A percentile compares a stretch with the other conserved stretches of the same genome.
Evolutionary conservation across 345 rosid species (phyloP).

Genomic region (Clausena lansium): DNA sequence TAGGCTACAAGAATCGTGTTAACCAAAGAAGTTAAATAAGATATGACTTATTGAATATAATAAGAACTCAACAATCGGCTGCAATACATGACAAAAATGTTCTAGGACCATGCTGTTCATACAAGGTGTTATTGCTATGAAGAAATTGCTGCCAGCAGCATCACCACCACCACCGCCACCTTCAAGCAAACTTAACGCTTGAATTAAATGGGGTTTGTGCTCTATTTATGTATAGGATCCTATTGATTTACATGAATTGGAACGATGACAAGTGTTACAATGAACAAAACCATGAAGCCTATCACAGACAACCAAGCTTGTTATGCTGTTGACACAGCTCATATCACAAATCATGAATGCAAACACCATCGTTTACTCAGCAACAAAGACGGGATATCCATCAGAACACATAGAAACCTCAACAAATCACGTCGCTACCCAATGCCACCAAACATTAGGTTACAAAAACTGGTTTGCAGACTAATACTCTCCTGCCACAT

Average conservation of each 20-base stretch:
- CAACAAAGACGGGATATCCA: neutral
- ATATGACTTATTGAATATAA: neutral
- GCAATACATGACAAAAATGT: neutral
- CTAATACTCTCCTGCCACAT: neutral
- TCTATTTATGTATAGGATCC: neutral
- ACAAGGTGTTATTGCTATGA: neutral
- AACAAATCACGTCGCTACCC: neutral
- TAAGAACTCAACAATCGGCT: neutral
- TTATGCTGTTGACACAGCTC: neutral
- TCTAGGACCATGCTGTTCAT: neutral
- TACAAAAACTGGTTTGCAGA: neutral
- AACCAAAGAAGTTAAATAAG: too few species aligned
- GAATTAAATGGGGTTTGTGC: neutral
- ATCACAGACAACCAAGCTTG: neutral
- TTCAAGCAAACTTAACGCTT: neutral
- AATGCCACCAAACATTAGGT: slow-evolving; percentile 4
- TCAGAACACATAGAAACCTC: neutral
- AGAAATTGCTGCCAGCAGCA: neutral
- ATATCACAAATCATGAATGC: neutral
- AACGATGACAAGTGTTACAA: neutral
- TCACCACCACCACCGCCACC: neutral
- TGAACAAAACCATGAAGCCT: neutral
- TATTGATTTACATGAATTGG: slow-evolving; percentile 4
- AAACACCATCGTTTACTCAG: neutral
- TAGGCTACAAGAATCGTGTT: too few species aligned